Percentiles rank a stretch among this genome's conserved stretches.
Conservation (phyloP, 2,329 filamentous ascomycete genomes). For the Emergomyces pasteurianus region DNA sequence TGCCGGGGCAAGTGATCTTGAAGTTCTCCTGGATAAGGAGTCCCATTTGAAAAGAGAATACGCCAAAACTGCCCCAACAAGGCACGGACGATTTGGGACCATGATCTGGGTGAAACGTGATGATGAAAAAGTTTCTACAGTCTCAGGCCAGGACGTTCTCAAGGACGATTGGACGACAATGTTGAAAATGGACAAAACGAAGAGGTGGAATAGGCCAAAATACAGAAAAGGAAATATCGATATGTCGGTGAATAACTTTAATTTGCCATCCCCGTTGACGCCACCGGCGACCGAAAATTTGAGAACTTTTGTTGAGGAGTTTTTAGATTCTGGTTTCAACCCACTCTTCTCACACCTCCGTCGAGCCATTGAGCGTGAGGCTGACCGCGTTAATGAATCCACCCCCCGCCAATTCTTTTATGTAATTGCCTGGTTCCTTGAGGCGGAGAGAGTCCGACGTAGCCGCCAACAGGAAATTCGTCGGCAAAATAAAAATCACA, state of each 20-base stretch:
- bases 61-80: constrained; percentile 64
- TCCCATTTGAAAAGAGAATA: constrained; percentile 68
- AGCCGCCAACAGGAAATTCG: constrained; percentile 44
- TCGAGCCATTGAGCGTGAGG: constrained; percentile 81
- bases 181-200: constrained; percentile 79
- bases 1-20: constrained; percentile 61
- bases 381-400: constrained; percentile 62
- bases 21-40: constrained; percentile 66
- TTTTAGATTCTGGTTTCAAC: constrained; percentile 91
- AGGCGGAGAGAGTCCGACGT: constrained; percentile 67
- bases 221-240: constrained; percentile 51
- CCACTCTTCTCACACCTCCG: constrained; percentile 75
- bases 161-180: constrained; percentile 60
- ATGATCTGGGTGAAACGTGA: constrained; percentile 95
- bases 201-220: constrained; percentile 77
- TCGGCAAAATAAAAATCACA: constrained; percentile 35
- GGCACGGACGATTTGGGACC: constrained; percentile 89
- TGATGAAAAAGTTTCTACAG: constrained; percentile 68
- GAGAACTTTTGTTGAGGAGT: constrained; percentile 76
- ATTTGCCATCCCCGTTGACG: constrained; percentile 58
- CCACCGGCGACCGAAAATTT: constrained; percentile 63
- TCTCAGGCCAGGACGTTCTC: constrained; percentile 81
- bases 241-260: constrained; percentile 57
- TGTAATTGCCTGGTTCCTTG: constrained; percentile 80
- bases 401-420: constrained; percentile 87